Evolutionary conservation across 345 rosid species (phyloP), one percentile per base, ranked within the genome.

Genomic region (Microthlaspi erraticum): DNA sequence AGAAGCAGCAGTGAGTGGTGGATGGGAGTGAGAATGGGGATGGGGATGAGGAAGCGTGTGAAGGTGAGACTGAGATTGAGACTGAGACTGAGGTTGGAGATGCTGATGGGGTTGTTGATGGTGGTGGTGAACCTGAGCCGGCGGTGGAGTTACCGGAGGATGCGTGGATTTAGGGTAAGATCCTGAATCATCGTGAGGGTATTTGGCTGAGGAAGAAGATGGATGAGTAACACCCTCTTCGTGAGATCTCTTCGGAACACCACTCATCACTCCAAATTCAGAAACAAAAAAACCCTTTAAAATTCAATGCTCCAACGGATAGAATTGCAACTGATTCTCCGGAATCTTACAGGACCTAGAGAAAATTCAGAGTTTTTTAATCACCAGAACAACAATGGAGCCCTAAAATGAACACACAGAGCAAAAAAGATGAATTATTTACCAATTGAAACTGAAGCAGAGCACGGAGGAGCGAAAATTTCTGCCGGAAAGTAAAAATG

Each of bases 241-340:
- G 16, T 86, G 95, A 71, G 90, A 73, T 85, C 96, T 83, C 81
- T 91, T 94, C 2, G 96, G 93, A 70, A 79, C 81, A 70, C 87
- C 84, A 67, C 93, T 90, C 96, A 90, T 90, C 63, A 63, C 79
- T 75, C 60, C n/a, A 20, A 53, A 58, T 32, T 31, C 11, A 38
- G 26, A 46, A 26, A 26, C 29, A 26, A 26, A 26, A 34, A 54
- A 34, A 42, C 29, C 34, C 48, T 18, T 14, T 16, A 4, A 49
- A 49, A 58, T 32, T 50, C 56, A 74, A 18, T 18, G 66, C 37
- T 38, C 6, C 7, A 29, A 18, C 19, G 66, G 32, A 49, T 18
- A 37, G 38, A 54, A 73, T 32, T 19, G 12, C 7, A 67, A 23
- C 49, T 59, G 7, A 33, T 50, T 23, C 17, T 20, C 43, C 49